Base-by-base conservation (phyloP, 768 basidiomycete genomes). In the Podaxis rugospora region DNA sequence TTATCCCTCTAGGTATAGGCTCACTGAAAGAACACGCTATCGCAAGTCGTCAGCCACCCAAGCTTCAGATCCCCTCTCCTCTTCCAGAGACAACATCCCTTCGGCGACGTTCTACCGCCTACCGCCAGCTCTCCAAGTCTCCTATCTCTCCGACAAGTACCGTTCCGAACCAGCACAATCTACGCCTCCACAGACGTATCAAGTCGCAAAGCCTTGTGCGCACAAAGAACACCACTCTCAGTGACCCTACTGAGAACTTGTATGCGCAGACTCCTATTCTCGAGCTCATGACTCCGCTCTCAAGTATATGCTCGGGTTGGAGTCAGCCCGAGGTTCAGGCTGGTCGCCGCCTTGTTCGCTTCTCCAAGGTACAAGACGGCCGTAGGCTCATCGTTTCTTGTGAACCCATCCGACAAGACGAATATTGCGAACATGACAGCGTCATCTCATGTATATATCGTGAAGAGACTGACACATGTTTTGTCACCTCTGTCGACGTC, bases 391-490 rank as follows among this genome's bases (percentile, higher is more conserved):
- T 87, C 65, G 82, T 94, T 32, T 85, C 88, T 13, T 95, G 92
- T 73, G 85, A 90, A 58, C 77, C 86, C 16, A 86, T 97, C 70
- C 68, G 76, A 1, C 90, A 89, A 64, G 80, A 87, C 40, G 87
- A 92, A 27, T 95, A 91, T 70, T 74, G 79, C 59, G 83, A 88
- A 39, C 78, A 84, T 28, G 87, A 89, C 69, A 87, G 87, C 68
- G 92, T 96, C 71, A 87, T 98, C 66, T 97, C 95, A 0, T 98
- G 96, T 79, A 98, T 98, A 69, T 93, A 89, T 72, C 87, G 92
- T 57, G 83, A 90, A 59, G 89, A 92, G 59, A 78, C 76, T 1
- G 86, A 89, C 66, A 76, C 84, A 2, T 96, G 86, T 75, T 96
- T 86, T 71, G 87, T 95, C 66, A 98, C 96, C 42, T 95, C 93